Evolutionary conservation across 148 eudicot species (phyloP), one percentile per base, ranked within the genome.

Genomic region (Chenopodium album): DNA sequence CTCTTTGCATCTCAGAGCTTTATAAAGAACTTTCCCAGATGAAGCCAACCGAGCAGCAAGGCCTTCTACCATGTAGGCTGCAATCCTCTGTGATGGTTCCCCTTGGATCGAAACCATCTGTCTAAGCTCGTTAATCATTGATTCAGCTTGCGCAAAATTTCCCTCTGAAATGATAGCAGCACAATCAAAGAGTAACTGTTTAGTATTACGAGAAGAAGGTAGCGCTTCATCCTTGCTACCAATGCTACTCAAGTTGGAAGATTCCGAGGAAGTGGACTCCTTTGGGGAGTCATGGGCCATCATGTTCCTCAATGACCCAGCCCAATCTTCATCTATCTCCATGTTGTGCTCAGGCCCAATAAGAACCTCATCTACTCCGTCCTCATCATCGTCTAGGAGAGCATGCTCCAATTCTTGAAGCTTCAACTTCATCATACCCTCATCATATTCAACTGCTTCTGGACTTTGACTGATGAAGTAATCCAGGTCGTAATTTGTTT

Each of bases 51-150:
- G 92, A 50, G 99, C 94, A 0, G 92, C 92, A 31, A 96, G 91
- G 31, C 97, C 99, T 90, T 96, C 99, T 68, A 96, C 97, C 97
- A 96, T 96, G 81, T 96, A 94, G 48, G 99, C 99, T 9, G 97
- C 93, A 80, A 92, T 92, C 81, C 99, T 87, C 54, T 94, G 90
- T 13, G 92, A 83, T 3, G 99, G 98, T n/a, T 92, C 98, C 63
- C 99, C 98, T 77, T 92, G 94, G 64, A 96, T 94, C 0, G 99
- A 92, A 63, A 96, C 99, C 79, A 84, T 87, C 69, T 91, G 89
- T 32, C 95, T 85, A 26, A 96, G 94, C 79, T 89, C 88, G 63
- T 86, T 87, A 77, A 96, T 96, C 86, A 89, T 89, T n/a, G 62
- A 77, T 0, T 88, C 83, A 19, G 99, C 99, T 80, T 83, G 89